Percentiles rank a stretch among this genome's conserved stretches.
phyloP scores from a whole-genome alignment of 176 grass and related monocot genomes.

The Avena eriantha region DNA sequence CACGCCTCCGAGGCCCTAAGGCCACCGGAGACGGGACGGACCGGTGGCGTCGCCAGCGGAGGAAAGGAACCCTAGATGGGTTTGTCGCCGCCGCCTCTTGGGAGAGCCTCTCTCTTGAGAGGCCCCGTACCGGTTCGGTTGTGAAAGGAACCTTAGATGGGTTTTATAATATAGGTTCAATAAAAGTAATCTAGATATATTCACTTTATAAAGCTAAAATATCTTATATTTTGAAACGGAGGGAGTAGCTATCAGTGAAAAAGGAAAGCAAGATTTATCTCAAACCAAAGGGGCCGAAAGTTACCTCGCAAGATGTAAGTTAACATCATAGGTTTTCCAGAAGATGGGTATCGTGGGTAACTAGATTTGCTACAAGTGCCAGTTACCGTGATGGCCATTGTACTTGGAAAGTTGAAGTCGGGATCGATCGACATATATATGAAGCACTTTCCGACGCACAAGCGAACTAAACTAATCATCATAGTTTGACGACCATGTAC shows the following conservation, averaged over 20 bases:
- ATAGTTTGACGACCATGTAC: neutral
- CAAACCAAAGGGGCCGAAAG: neutral
- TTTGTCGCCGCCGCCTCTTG: too few relatives aligned
- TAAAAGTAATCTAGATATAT: too few relatives aligned
- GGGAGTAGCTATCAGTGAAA: neutral
- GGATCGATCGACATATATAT: neutral
- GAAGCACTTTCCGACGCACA: slow-evolving; percentile 50
- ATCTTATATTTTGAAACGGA: too few relatives aligned
- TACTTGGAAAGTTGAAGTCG: neutral
- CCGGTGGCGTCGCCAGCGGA: too few relatives aligned
- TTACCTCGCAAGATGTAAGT: neutral
- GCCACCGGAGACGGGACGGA: too few relatives aligned
- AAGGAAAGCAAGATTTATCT: neutral
- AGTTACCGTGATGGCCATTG: neutral
- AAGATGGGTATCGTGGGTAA: slow-evolving; percentile 12
- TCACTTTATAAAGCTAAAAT: too few relatives aligned
- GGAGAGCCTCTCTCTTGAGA: too few relatives aligned
- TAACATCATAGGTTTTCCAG: neutral
- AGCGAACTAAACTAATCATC: slow-evolving; percentile 47
- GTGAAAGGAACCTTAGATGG: too few relatives aligned
- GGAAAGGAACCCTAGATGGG: too few relatives aligned
- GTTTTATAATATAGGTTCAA: too few relatives aligned
- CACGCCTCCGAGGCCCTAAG: too few relatives aligned
- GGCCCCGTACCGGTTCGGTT: too few relatives aligned
- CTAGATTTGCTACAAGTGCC: slow-evolving; percentile 21